Base-by-base conservation (phyloP, 441 rosid species). In the Aleurites moluccanus region DNA sequence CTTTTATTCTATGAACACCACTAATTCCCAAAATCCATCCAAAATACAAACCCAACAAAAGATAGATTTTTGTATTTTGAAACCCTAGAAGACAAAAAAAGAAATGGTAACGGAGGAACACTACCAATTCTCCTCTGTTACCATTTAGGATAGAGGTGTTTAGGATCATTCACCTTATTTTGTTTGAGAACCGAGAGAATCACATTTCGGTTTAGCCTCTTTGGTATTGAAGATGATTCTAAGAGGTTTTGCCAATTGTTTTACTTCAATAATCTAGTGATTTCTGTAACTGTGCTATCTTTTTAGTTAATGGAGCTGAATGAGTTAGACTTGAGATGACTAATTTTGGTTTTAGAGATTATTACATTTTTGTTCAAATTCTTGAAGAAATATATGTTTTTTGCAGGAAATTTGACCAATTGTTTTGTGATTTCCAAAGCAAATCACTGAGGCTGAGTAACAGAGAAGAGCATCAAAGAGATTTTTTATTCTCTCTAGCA, bases 131-230 rank as follows among this genome's bases (percentile, higher is more conserved):
- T n/a, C n/a, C n/a, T n/a, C n/a, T n/a, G n/a, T n/a, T n/a, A n/a
- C n/a, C n/a, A n/a, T n/a, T n/a, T n/a, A n/a, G n/a, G 72, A 35
- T 88, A 69, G 14, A 94, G 90, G 76, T 74, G 90, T 23, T 28
- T 65, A 3, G 95, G 97, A 72, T 91, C 91, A 67, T 44, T 77
- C 45, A 80, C 88, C 69, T 69, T 77, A 74, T 73, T 85, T 23
- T 85, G 75, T 69, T 79, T 83, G 64, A 92, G 67, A 79, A 92
- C 85, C 10, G 90, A 88, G 49, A 82, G 87, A 73, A 94, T 87
- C 13, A 87, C 81, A 30, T 91, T 92, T n/a, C 92, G 86, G 72
- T 80, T 85, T 11, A 90, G 83, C 82, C 73, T 85, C 13, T 27
- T 71, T 45, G 80, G 38, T 21, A 87, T 67, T 25, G 80, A 75